phyloP scores from a whole-genome alignment of 495 filamentous ascomycete genomes.

The Parathielavia hyrcaniae region DNA sequence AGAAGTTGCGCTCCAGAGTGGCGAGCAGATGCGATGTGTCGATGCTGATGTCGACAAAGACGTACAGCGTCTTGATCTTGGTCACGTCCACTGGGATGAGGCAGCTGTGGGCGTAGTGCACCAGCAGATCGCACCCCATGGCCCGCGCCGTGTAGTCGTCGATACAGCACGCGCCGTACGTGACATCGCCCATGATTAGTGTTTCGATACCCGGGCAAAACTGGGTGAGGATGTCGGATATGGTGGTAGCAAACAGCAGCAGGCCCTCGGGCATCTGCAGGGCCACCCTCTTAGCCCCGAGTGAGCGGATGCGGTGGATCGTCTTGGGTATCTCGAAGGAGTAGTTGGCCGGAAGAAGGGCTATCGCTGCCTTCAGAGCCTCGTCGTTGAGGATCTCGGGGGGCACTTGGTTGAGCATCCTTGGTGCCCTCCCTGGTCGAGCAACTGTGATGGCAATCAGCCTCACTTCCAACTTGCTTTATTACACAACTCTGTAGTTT shows the following conservation, averaged over 20 bases:
- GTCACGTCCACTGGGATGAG: slow-evolving; percentile 94
- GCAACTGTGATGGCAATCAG: slow-evolving; percentile 33
- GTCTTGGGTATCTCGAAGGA: slow-evolving; percentile 98
- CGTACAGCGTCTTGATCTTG: slow-evolving; percentile 89
- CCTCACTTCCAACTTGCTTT: neutral
- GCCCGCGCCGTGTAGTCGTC: slow-evolving; percentile 96
- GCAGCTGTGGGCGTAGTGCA: slow-evolving; percentile 96
- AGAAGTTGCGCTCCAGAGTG: slow-evolving; percentile 84
- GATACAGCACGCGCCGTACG: slow-evolving; percentile 97
- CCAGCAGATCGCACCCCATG: slow-evolving; percentile 86
- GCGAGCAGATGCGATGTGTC: slow-evolving; percentile 79
- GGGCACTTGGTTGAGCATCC: slow-evolving; percentile 84
- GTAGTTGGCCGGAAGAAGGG: slow-evolving; percentile 86
- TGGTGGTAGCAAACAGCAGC: slow-evolving; percentile 91
- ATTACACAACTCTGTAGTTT: neutral
- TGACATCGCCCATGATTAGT: slow-evolving; percentile 98
- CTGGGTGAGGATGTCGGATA: slow-evolving; percentile 90
- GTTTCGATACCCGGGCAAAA: slow-evolving; percentile 91
- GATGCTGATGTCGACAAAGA: slow-evolving; percentile 97
- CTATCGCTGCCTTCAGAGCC: slow-evolving; percentile 83
- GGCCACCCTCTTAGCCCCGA: slow-evolving; percentile 69
- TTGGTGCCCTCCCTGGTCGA: slow-evolving; percentile 60
- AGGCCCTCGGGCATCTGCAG: slow-evolving; percentile 96
- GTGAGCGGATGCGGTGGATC: slow-evolving; percentile 82
- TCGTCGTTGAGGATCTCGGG: slow-evolving; percentile 76